Evolutionary conservation across 495 filamentous ascomycete species (phyloP).

Genomic region (Pseudevernia furfuracea): DNA sequence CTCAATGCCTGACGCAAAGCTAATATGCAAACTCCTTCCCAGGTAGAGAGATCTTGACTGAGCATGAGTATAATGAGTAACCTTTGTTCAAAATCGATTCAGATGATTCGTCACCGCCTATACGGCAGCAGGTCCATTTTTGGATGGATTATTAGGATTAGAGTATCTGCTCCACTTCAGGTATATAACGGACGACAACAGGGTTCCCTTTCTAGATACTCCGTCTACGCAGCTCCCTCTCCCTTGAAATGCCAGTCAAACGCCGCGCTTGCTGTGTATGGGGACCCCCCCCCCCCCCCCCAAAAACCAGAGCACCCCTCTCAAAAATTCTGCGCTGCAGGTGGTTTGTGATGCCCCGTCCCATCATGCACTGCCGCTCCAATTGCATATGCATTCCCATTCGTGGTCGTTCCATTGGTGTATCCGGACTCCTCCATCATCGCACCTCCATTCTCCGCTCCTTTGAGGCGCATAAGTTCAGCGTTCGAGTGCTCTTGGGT

Average conservation of each 20-base stretch:
- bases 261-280: background rate
- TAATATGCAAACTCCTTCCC: background rate
- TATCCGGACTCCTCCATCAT: background rate
- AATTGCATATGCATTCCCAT: constrained; percentile 4
- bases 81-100: background rate
- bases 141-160: background rate
- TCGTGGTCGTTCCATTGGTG: background rate
- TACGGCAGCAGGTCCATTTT: too few relatives aligned
- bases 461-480: constrained; percentile 34
- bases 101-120: background rate
- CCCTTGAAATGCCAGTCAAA: background rate
- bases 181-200: background rate
- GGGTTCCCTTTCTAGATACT: background rate
- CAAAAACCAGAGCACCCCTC: too few relatives aligned
- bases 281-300: too few relatives aligned
- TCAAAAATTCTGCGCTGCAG: constrained; percentile 11
- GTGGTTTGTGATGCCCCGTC: background rate
- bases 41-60: background rate
- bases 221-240: background rate
- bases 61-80: background rate
- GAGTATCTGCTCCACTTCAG: background rate
- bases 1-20: background rate
- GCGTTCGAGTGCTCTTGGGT: constrained; percentile 38
- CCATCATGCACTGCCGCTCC: constrained; percentile 4
- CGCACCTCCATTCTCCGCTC: constrained; percentile 16